phyloP scores from a whole-genome alignment of 805 yeast genomes.

The Sugiyamaella americana region DNA sequence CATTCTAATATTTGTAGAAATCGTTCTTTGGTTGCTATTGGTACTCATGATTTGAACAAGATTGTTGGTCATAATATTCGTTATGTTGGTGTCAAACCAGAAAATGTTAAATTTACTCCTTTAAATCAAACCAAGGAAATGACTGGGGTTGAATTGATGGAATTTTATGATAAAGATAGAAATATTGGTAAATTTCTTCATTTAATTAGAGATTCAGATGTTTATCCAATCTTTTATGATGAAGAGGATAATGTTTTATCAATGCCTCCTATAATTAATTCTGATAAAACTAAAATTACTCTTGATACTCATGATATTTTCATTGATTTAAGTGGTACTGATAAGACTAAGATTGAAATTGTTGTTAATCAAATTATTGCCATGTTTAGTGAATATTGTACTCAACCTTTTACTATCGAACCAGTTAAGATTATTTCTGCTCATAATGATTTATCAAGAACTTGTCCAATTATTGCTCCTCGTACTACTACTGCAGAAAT shows the following conservation, averaged over 20 bases:
- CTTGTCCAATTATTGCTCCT: conserved; percentile 66
- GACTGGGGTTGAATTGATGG: conserved; percentile 76
- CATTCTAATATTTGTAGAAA: conserved; percentile 95
- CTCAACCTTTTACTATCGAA: conserved; percentile 76
- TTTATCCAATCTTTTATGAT: conserved; percentile 85
- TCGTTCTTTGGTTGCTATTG: conserved; percentile 96
- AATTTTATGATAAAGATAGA: conserved; percentile 84
- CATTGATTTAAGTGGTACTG: conserved; percentile 93
- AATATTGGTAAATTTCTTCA: conserved; percentile 84
- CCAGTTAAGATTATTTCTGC: conserved; percentile 80
- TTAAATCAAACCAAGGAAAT: conserved; percentile 41
- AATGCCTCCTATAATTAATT: conserved; percentile 94
- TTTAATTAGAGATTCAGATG: conserved; percentile 81
- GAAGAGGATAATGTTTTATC: conserved; percentile 72
- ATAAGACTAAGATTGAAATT: conserved; percentile 86
- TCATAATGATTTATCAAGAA: conserved; percentile 70
- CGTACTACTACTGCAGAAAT: conserved; percentile 70
- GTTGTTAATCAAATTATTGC: conserved; percentile 90
- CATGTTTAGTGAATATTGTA: conserved; percentile 81
- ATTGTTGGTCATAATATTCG: conserved; percentile 69
- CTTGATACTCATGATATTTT: conserved; percentile 81
- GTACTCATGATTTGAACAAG: conserved; percentile 90
- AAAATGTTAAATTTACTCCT: conserved; percentile 54
- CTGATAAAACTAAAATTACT: conserved; percentile 82
- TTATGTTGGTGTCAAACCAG: conserved; percentile 78